A percentile compares a stretch with the other conserved stretches of the same genome.
phyloP scores from a whole-genome alignment of 2,329 filamentous ascomycete genomes.

The Claviceps africana region DNA sequence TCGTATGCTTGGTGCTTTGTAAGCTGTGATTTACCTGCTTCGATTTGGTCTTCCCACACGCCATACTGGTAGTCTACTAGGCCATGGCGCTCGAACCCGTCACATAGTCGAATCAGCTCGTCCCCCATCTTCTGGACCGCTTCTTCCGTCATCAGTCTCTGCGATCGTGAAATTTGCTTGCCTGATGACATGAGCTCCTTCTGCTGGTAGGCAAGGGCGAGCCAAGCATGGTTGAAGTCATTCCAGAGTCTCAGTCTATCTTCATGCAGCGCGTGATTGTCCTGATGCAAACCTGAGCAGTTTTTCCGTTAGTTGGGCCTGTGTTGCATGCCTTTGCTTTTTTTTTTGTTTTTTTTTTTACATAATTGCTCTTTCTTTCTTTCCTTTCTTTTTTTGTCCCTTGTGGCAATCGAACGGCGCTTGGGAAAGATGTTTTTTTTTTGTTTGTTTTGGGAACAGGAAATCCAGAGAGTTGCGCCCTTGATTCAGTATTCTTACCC shows the following conservation, averaged over 20 bases:
- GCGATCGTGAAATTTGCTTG: constrained; percentile 40
- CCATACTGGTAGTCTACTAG: constrained; percentile 96
- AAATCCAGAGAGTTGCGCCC: neutral
- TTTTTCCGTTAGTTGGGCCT: neutral
- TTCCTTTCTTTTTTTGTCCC: too few species aligned
- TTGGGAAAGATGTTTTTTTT: too few species aligned
- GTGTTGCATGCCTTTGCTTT: too few species aligned
- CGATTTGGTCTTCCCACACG: constrained; percentile 87
- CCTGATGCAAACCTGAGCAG: constrained; percentile 62
- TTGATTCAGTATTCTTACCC: constrained; percentile 27
- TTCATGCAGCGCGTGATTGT: constrained; percentile 61
- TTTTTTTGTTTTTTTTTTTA: too few species aligned
- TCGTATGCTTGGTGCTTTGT: neutral
- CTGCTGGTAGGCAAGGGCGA: constrained; percentile 69
- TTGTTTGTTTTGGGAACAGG: neutral
- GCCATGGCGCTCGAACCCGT: constrained; percentile 79
- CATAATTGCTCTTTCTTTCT: too few species aligned
- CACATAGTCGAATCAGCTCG: constrained; percentile 69
- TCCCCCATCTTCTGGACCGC: constrained; percentile 66
- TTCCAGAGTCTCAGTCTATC: constrained; percentile 80
- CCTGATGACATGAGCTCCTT: constrained; percentile 56
- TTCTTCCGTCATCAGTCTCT: constrained; percentile 53
- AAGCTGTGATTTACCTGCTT: constrained; percentile 41
- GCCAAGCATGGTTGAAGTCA: constrained; percentile 89
- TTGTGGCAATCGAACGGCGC: neutral